Evolutionary conservation across 345 rosid genomes (phyloP), one percentile per base, ranked within the genome.

Genomic region (Erysimum cheiranthoides): DNA sequence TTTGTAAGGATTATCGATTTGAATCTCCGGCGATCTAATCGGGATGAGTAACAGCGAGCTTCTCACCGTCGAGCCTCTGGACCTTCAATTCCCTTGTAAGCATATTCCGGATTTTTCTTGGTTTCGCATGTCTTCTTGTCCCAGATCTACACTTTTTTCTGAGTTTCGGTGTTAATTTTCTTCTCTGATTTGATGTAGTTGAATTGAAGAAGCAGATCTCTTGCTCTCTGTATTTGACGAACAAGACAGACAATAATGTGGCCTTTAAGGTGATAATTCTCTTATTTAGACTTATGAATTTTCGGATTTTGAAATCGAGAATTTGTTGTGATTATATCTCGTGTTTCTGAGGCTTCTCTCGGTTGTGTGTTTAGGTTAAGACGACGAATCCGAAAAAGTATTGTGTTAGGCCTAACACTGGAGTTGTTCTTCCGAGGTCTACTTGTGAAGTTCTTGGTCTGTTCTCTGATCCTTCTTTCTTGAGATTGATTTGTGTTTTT

Each of bases 331-430:
- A 34, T 3, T 46, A 18, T 46, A 6, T 34, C 45, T 25, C 32
- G 27, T 66, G 67, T 66, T 28, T 68, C 45, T 66, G 65, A 60
- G 56, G 45, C 52, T 62, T 78, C 16, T 66, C 42, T 40, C 51
- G 70, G 13, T 51, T 77, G 42, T 73, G 40, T 35, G 36, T 57
- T 56, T 30, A 93, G 98, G 96, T 93, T 66, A 91, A 93, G 74
- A 93, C 98, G 3, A 93, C 97, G 47, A 91, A 87, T 70, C 98
- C 96, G 2, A 93, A 82, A 73, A 93, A 87, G 71, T 93, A 93
- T 71, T 87, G 91, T 12, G 98, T 93, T 51, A 87, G 97, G 49
- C 98, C 98, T 31, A 93, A 93, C 78, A 73, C 85, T 53, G 96
- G 97, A 35, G 65, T 91, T 63, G 90, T 91, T 72, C 73, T 83